Conservation (phyloP, 2,329 filamentous ascomycete genomes). For the Pseudogymnoascus sp. region DNA sequence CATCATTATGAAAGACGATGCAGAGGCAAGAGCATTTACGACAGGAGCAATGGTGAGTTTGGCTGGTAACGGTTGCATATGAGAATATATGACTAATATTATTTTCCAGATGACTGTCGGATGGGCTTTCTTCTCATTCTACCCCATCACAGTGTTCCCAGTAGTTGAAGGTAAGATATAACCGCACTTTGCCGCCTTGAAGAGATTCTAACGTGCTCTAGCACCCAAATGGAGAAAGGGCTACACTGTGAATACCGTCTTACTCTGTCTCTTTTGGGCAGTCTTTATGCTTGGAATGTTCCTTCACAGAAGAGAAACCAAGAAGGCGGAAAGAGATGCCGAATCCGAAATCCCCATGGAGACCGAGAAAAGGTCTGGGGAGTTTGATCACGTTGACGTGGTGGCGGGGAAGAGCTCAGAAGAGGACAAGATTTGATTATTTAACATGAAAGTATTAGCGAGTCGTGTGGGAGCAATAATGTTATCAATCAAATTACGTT, state of each 20-base stretch:
- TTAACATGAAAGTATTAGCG: not conserved
- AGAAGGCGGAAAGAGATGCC: constrained; percentile 16
- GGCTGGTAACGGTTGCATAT: not conserved
- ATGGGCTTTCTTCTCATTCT: constrained; percentile 26
- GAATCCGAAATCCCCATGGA: not conserved
- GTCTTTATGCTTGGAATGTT: constrained; percentile 29
- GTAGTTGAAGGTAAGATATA: constrained; percentile 20
- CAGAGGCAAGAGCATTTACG: constrained; percentile 27
- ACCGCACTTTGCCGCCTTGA: not conserved
- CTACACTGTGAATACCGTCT: constrained; percentile 23
- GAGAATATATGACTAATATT: not conserved
- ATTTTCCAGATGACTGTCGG: constrained; percentile 28
- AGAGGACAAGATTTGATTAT: not conserved
- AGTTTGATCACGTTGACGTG: not conserved
- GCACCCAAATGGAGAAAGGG: constrained; percentile 27
- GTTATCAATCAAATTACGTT: not conserved
- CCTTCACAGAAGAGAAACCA: constrained; percentile 27
- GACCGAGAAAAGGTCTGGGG: not conserved
- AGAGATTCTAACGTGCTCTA: not conserved
- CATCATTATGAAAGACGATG: constrained; percentile 25
- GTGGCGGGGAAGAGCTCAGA: not conserved
- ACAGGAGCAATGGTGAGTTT: constrained; percentile 28
- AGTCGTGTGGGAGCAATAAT: not conserved
- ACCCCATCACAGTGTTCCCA: constrained; percentile 27
- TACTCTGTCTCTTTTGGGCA: constrained; percentile 25